Evolutionary conservation across 2,329 filamentous ascomycete genomes (phyloP), one percentile per base, ranked within the genome.

Genomic region (Fulvia fulva): DNA sequence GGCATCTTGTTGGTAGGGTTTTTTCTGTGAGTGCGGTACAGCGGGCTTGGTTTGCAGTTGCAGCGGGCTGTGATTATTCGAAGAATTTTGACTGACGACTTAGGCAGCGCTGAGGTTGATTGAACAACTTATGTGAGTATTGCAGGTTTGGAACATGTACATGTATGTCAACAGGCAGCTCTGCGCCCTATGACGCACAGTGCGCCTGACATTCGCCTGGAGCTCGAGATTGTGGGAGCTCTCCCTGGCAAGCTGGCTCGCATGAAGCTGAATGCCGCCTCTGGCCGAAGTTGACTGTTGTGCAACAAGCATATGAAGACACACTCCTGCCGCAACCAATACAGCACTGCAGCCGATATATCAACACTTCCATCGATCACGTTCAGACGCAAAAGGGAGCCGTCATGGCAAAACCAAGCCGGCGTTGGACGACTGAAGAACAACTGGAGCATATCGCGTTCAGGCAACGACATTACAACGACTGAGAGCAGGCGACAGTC

Each of bases 1-100:
- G 78, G 78, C 79, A 81, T 81, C 30, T 51, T 67, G 56, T 47
- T 25, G 25, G 21, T 51, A 34, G 22, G 26, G 21, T 12, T 55
- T 50, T n/a, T n/a, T n/a, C n/a, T n/a, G n/a, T n/a, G n/a, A n/a
- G n/a, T n/a, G n/a, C n/a, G n/a, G n/a, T n/a, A n/a, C n/a, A n/a
- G n/a, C n/a, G n/a, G n/a, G n/a, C n/a, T n/a, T n/a, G n/a, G 23
- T 34, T 51, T 49, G 32, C 2, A 28, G 43, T 2, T 16, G 44
- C 44, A n/a, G 44, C 25, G 14, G 25, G 12, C 9, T 47, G 11
- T 23, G 25, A 28, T 25, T 2, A 3, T 25, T 25, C 16, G 21
- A 28, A 12, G 44, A 47, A 47, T 25, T 7, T 47, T 47, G 44
- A 25, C 44, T 47, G 44, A 25, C 25, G 37, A 21, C 12, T 23